Evolutionary conservation across 129 eudicot species (phyloP), one percentile per base, ranked within the genome.

Genomic region (Tagetes patula): DNA sequence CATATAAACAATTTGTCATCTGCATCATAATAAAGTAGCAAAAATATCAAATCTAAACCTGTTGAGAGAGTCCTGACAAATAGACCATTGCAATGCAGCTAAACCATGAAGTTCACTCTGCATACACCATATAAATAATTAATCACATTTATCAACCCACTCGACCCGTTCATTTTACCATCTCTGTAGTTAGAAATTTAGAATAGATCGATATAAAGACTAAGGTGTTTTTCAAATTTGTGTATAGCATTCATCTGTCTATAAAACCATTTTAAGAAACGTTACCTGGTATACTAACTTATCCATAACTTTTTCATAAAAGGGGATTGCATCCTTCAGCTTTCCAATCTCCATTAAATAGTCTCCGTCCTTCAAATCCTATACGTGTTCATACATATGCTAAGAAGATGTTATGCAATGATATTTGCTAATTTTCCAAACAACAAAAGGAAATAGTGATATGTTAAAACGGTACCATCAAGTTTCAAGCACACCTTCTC

Each of bases 71-170:
- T 92, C 98, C 70, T 76, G 95, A 78, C 98, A 92, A 53, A 92
- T 89, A 78, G 98, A 87, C 98, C 98, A 92, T 70, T 92, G 91
- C 79, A 92, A 66, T 80, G 96, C 96, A 47, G 98, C 98, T 78
- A 89, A 81, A 27, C 96, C 98, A 77, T 92, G 91, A 74, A 92
- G 98, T 76, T 92, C 96, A 77, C 80, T 89, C 98, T 92, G 92
- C 89, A 82, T 68, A 58, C 55, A 58, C 67, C 59, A 65, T 5
- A 66, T 66, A 40, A 70, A 37, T 8, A 46, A 3, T 41, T 20
- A 20, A 20, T 20, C 27, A 20, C 27, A 20, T 20, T 20, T 20
- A 20, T 20, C 27, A 20, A 20, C 37, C 41, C 1, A 1, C 37
- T 40, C 1, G 40, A 67, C 56, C 52, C 71, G 5, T 53, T 37